Conservation (phyloP, 1,284 basidiomycete species). For the Marasmius oreades region DNA sequence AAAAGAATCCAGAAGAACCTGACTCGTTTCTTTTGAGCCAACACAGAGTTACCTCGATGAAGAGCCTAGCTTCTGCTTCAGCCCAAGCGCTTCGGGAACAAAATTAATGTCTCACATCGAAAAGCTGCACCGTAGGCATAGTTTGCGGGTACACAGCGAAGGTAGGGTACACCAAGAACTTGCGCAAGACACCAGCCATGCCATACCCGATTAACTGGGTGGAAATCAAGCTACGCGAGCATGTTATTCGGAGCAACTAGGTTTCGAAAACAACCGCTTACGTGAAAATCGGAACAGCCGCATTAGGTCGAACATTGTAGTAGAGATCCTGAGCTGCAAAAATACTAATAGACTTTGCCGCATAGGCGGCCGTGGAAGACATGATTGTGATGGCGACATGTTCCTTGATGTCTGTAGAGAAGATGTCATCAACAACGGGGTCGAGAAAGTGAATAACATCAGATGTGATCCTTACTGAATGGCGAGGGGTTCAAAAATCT, state of each 20-base stretch:
- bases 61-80: slow-evolving; percentile 28
- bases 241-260: not conserved
- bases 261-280: slow-evolving; percentile 14
- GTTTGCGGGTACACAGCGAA: slow-evolving; percentile 40
- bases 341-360: slow-evolving; percentile 47
- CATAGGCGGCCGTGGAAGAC: slow-evolving; percentile 44
- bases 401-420: slow-evolving; percentile 48
- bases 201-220: slow-evolving; percentile 56
- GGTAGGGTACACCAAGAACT: slow-evolving; percentile 41
- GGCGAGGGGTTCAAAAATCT: slow-evolving; percentile 47
- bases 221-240: slow-evolving; percentile 29
- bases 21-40: slow-evolving; percentile 49
- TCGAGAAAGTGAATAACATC: not conserved
- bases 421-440: not conserved
- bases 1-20: slow-evolving; percentile 57
- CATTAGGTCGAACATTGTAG: slow-evolving; percentile 44
- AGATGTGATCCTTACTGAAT: slow-evolving; percentile 39
- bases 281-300: slow-evolving; percentile 47
- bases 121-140: slow-evolving; percentile 46
- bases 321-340: slow-evolving; percentile 51
- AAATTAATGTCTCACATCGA: slow-evolving; percentile 29
- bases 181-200: slow-evolving; percentile 41
- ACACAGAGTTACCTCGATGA: slow-evolving; percentile 45
- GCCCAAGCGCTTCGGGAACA: too few species aligned
- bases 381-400: slow-evolving; percentile 62